Conservation (phyloP, 116 monocot species). For the Papilionanthe hybrid region DNA sequence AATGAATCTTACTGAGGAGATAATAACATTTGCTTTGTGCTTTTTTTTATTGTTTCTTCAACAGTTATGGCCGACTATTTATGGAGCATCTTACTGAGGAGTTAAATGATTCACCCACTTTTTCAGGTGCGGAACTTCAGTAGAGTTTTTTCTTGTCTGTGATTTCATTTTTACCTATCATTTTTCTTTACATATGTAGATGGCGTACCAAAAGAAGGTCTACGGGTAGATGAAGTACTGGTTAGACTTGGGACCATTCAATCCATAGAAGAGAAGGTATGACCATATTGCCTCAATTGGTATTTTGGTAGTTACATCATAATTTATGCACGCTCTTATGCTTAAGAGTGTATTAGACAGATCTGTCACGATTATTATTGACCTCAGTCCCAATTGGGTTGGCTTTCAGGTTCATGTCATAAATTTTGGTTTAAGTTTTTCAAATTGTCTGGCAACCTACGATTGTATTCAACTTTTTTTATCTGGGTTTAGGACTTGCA, state of each 20-base stretch:
- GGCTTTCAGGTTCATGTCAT: not conserved
- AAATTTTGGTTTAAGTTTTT: not conserved
- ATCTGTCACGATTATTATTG: not conserved
- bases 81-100: slow-evolving; percentile 78
- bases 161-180: not conserved
- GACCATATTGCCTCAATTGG: not conserved
- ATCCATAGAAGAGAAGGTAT: slow-evolving; percentile 90
- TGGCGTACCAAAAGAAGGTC: slow-evolving; percentile 95
- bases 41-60: slow-evolving; percentile 1
- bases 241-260: slow-evolving; percentile 74
- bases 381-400: not conserved
- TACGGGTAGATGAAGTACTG: slow-evolving; percentile 69
- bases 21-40: not conserved
- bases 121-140: slow-evolving; percentile 52
- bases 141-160: not conserved
- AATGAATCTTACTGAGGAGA: too few relatives aligned
- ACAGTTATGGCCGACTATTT: slow-evolving; percentile 81
- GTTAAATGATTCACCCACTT: slow-evolving; percentile 46
- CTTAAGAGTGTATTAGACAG: not conserved
- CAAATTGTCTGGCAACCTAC: too few relatives aligned
- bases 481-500: too few relatives aligned
- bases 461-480: too few relatives aligned
- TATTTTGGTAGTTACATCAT: not conserved
- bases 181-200: slow-evolving; percentile 35
- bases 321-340: not conserved